Conservation (phyloP, 2,329 filamentous ascomycete genomes). For the Colletotrichum higginsianum region DNA sequence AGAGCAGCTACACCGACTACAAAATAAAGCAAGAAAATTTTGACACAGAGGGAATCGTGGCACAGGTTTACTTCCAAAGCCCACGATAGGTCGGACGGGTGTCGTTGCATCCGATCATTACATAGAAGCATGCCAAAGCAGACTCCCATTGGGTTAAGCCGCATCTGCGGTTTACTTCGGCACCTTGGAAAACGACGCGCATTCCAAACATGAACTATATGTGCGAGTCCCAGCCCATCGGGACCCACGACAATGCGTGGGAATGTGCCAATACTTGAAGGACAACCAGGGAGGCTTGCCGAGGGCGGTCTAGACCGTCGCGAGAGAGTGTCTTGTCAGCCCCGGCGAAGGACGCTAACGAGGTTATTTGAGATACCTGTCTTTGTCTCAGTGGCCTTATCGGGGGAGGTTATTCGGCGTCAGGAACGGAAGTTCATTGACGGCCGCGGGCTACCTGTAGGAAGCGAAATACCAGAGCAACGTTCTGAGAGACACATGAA, state of each 20-base stretch:
- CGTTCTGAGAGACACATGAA: not conserved
- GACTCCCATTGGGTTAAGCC: not conserved
- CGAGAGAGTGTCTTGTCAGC: not conserved
- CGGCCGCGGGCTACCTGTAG: not conserved
- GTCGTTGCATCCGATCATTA: not conserved
- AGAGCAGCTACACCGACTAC: not conserved
- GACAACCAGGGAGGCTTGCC: not conserved
- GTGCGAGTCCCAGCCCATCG: not conserved
- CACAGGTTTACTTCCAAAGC: not conserved
- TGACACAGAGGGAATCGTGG: not conserved
- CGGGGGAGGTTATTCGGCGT: not conserved
- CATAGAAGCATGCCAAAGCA: not conserved
- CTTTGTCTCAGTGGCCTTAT: not conserved
- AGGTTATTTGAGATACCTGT: constrained; percentile 1
- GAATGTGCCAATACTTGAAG: no score
- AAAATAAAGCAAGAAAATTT: not conserved
- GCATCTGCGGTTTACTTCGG: not conserved
- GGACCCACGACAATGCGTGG: no score
- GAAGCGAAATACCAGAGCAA: not conserved
- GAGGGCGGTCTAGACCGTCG: not conserved
- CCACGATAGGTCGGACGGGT: not conserved
- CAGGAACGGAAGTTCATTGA: constrained; percentile 1
- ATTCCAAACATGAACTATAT: not conserved
- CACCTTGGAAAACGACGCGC: not conserved
- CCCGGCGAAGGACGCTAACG: not conserved